Evolutionary conservation across 768 basidiomycete genomes (phyloP), one percentile per base, ranked within the genome.

Genomic region (Paxillus involutus): DNA sequence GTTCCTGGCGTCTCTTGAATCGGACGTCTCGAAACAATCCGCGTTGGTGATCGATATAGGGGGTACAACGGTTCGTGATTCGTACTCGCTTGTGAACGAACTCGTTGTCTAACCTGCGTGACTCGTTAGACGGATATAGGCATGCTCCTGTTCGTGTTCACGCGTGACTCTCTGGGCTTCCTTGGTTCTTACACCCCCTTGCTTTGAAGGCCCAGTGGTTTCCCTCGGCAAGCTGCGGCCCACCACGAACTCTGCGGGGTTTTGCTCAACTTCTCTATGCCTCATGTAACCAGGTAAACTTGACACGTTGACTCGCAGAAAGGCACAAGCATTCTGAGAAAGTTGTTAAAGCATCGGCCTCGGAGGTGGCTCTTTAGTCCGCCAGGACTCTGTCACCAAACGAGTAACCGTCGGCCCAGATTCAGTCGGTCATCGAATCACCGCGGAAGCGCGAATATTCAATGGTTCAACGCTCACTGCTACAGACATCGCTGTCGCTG

Each of bases 31-130:
- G 43, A 71, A 63, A 53, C 68, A 76, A 63, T 66, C 72, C 53
- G 73, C 76, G 40, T 70, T 84, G 47, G 85, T 86, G 0, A 75
- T 82, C 49, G 86, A 87, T 63, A 73, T 86, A 52, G 86, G 85
- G 44, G 85, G 84, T 0, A 87, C 85, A 0, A 84, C 84, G 14
- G 69, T 70, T 50, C 58, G 70, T 63, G 36, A 43, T 24, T 49
- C 52, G n/a, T 29, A 39, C 53, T 46, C 48, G 24, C 30, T 57
- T 53, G 17, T 32, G 52, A 48, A 51, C 24, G 43, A 9, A 14
- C 50, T 47, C 51, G 29, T 43, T 47, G 52, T 57, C 42, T 55
- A 45, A 65, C 63, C 21, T 36, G 49, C 40, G 9, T 53, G 43
- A 37, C 12, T 57, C 41, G 43, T 5, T 53, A 70, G 70, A 81